Evolutionary conservation across 352 stramenopile genomes (phyloP).

Genomic region (Globisporangium megalacanthum): DNA sequence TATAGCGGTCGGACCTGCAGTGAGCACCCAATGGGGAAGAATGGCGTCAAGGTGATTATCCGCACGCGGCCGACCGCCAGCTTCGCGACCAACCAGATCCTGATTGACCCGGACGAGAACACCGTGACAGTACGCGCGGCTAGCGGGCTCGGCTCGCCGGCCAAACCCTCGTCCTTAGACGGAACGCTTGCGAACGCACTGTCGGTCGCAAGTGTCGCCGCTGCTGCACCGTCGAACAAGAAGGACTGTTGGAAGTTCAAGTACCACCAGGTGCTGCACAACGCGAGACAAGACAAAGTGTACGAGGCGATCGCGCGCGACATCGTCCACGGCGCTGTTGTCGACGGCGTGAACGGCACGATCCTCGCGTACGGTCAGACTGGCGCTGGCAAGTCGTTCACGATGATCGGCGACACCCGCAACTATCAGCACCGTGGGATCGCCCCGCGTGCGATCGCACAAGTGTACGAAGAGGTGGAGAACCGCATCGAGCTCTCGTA

Average conservation of each 20-base stretch:
- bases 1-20: neutral
- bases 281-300: conserved; percentile 86
- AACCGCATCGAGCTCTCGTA: conserved; percentile 88
- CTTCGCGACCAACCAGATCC: conserved; percentile 69
- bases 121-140: conserved; percentile 55
- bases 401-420: conserved; percentile 88
- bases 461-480: conserved; percentile 89
- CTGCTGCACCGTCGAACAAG: conserved; percentile 50
- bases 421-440: conserved; percentile 91
- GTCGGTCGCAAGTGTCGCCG: conserved; percentile 9
- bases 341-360: conserved; percentile 87
- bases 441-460: conserved; percentile 76
- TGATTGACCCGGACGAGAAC: conserved; percentile 77
- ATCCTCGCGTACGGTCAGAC: conserved; percentile 89
- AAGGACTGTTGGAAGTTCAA: conserved; percentile 88
- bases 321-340: conserved; percentile 82
- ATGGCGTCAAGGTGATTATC: conserved; percentile 84
- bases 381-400: conserved; percentile 88
- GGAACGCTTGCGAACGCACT: neutral
- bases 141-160: conserved; percentile 8
- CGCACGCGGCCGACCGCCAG: conserved; percentile 70
- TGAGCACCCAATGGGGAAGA: conserved; percentile 30
- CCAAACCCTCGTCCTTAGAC: conserved; percentile 26
- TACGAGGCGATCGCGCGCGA: conserved; percentile 88
- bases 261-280: conserved; percentile 92